A percentile compares a stretch with the other conserved stretches of the same genome.
Evolutionary conservation across 306 rosid species (phyloP).

Genomic region (Gillenia trifoliata): DNA sequence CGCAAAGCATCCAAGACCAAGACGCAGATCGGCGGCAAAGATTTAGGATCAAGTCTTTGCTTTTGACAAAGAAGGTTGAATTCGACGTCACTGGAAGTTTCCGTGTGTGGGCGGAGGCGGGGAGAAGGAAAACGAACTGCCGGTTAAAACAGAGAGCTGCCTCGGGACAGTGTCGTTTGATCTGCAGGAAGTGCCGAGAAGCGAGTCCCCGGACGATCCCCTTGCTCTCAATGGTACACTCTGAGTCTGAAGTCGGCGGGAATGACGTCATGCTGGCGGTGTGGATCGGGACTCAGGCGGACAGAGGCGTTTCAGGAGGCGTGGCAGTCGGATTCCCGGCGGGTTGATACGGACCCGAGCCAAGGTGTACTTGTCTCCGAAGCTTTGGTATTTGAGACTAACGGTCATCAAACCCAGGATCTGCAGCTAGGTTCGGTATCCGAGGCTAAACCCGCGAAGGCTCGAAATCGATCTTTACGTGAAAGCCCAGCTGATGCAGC

Average conservation of each 20-base stretch:
- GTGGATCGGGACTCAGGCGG: constrained; percentile 78
- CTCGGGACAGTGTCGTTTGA: constrained; percentile 62
- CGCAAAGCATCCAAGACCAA: constrained; percentile 65
- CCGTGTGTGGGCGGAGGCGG: constrained; percentile 55
- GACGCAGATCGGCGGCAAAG: constrained; percentile 41
- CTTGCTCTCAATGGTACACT: constrained; percentile 91
- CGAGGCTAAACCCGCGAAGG: constrained; percentile 45
- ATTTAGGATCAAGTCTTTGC: constrained; percentile 92
- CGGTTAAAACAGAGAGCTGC: constrained; percentile 21
- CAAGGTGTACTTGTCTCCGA: constrained; percentile 86
- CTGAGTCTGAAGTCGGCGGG: constrained; percentile 48
- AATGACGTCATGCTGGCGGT: constrained; percentile 85
- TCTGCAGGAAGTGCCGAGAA: constrained; percentile 66
- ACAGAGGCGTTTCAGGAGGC: constrained; percentile 91
- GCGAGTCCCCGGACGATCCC: constrained; percentile 84
- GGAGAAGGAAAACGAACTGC: constrained; percentile 27
- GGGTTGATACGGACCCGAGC: constrained; percentile 74
- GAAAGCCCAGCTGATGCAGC: constrained; percentile 75
- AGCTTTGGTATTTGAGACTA: constrained; percentile 85
- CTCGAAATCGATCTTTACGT: constrained; percentile 47
- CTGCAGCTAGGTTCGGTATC: constrained; percentile 46
- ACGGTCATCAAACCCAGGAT: constrained; percentile 93
- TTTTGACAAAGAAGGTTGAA: constrained; percentile 74
- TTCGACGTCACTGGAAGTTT: constrained; percentile 73
- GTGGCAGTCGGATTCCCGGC: constrained; percentile 90